Conservation (phyloP, 164 flowering plant species). For the Annona squamosa region DNA sequence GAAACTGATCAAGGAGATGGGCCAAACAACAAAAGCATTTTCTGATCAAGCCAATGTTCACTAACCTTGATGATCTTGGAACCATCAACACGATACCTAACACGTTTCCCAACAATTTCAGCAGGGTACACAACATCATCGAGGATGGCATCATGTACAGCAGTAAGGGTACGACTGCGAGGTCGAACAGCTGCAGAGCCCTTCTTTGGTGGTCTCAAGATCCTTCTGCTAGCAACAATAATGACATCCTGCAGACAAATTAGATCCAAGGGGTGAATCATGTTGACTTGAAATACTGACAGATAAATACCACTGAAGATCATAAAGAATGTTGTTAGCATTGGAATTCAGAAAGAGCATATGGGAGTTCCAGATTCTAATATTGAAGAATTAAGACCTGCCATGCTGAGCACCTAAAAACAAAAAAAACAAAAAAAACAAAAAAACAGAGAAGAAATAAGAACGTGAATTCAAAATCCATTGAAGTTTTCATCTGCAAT, state of each 20-base stretch:
- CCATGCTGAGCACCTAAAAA: no score
- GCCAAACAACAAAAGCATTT: background rate
- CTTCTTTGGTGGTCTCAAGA: slow-evolving; percentile 85
- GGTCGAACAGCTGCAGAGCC: slow-evolving; percentile 78
- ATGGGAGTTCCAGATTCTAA: no score
- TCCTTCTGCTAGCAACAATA: slow-evolving; percentile 67
- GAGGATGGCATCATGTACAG: slow-evolving; percentile 81
- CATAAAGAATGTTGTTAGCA: background rate
- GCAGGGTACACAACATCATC: slow-evolving; percentile 85
- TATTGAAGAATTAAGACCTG: no score
- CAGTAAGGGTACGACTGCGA: slow-evolving; percentile 70
- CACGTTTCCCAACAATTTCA: slow-evolving; percentile 85
- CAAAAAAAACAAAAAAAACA: no score
- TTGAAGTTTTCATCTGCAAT: no score
- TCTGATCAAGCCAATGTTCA: no score
- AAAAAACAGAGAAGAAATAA: no score
- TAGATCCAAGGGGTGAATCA: background rate
- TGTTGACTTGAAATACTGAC: no score
- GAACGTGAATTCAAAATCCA: no score
- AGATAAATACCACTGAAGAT: background rate
- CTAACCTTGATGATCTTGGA: slow-evolving; percentile 79
- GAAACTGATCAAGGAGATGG: background rate
- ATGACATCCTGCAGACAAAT: slow-evolving; percentile 48
- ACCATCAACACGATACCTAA: slow-evolving; percentile 69
- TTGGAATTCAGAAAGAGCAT: background rate